Evolutionary conservation across 805 yeast genomes (phyloP).

Genomic region (Helenozyma baotianmanensis): DNA sequence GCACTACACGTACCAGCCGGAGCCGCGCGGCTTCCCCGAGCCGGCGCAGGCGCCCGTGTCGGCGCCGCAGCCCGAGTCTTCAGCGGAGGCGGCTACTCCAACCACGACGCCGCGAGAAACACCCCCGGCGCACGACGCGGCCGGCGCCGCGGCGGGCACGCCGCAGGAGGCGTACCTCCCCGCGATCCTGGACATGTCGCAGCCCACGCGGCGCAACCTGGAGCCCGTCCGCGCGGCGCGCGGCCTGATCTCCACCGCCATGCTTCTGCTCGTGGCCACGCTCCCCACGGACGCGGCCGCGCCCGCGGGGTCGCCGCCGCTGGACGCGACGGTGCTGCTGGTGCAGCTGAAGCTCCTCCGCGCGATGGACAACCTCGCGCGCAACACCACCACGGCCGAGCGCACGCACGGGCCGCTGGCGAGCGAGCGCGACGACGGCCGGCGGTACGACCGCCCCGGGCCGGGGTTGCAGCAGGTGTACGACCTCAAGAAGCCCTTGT

Average conservation of each 20-base stretch:
- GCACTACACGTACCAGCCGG: conserved; percentile 22
- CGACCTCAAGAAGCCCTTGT: conserved; percentile 42
- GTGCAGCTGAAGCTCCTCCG: conserved; percentile 15
- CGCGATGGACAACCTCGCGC: conserved; percentile 14
- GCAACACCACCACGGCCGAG: conserved; percentile 10
- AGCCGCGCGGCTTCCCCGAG: conserved; percentile 13
- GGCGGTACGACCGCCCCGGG: conserved; percentile 5
- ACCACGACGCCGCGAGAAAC: too few relatives aligned
- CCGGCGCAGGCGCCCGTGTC: neutral
- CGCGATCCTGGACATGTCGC: conserved; percentile 12
- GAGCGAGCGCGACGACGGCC: neutral
- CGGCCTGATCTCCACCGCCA: conserved; percentile 5
- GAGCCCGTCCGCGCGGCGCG: conserved; percentile 10
- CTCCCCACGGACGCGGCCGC: neutral
- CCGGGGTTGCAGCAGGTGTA: conserved; percentile 36
- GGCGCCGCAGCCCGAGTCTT: neutral
- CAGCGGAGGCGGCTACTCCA: too few relatives aligned
- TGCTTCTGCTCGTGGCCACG: conserved; percentile 3
- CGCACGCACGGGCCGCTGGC: neutral
- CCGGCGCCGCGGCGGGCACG: neutral
- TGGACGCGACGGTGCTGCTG: conserved; percentile 1
- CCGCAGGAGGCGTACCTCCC: conserved; percentile 10
- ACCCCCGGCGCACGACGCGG: neutral
- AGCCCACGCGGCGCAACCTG: conserved; percentile 15
- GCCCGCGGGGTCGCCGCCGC: conserved; percentile 1